phyloP scores from a whole-genome alignment of 2,329 filamentous ascomycete species.

The Calonectria pteridis region DNA sequence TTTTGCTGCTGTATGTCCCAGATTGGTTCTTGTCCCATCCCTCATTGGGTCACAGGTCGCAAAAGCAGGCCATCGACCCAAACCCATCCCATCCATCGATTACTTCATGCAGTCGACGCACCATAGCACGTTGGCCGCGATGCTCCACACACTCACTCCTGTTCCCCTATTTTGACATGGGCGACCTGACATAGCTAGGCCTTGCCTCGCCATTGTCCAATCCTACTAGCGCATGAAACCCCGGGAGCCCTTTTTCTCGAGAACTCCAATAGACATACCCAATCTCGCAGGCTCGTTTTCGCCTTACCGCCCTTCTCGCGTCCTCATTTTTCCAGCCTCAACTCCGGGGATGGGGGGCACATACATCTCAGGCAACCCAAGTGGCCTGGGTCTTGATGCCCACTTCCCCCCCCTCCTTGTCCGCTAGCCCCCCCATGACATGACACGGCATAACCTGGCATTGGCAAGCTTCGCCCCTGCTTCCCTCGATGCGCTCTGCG shows the following conservation, averaged over 20 bases:
- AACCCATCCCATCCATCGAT: constrained; percentile 7
- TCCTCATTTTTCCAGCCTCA: no score
- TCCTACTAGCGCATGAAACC: background rate
- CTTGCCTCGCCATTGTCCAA: background rate
- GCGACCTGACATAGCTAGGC: no score
- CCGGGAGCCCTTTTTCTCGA: background rate
- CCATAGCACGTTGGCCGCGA: constrained; percentile 17
- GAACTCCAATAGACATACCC: background rate
- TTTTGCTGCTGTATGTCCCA: constrained; percentile 22
- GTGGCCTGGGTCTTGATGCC: background rate
- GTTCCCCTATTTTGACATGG: background rate
- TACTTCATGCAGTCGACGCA: constrained; percentile 18
- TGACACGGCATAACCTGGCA: constrained; percentile 20
- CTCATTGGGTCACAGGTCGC: background rate
- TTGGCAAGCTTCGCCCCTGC: background rate
- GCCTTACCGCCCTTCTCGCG: background rate
- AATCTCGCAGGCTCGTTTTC: background rate
- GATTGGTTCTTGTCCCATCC: constrained; percentile 5
- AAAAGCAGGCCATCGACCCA: background rate
- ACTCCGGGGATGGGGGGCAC: background rate
- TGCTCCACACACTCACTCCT: background rate
- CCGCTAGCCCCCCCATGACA: constrained; percentile 8
- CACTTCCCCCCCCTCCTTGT: background rate
- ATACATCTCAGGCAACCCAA: background rate
- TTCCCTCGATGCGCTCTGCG: constrained; percentile 1